Base-by-base conservation (phyloP, 2,329 filamentous ascomycete genomes). In the Fusarium cicatricum region DNA sequence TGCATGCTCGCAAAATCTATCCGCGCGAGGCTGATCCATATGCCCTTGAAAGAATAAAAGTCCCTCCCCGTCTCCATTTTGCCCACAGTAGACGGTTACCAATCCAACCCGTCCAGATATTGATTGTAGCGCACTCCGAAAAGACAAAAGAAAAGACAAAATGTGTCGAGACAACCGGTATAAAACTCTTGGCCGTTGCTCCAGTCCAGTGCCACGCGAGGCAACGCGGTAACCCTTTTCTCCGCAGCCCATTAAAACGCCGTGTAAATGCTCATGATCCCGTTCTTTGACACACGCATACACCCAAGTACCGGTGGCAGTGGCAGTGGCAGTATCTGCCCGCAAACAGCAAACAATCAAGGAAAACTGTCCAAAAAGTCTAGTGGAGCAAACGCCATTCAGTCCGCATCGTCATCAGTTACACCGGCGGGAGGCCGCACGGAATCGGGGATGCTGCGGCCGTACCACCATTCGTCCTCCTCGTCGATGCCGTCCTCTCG, bases 391-490 rank as follows among this genome's bases (percentile, higher is more conserved):
- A 34, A 40, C 45, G 39, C 52, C 36, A 23, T 55, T 67, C 59
- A 75, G 50, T 77, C 74, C 29, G 75, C 72, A 60, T 85, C 83
- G 53, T 85, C 82, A 59, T 85, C 82, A 50, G 80, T 81, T 17
- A 77, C 77, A 55, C 80, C 79, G 2, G 60, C 56, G 11, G 81
- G 78, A 32, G 83, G 82, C 32, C 80, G 78, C 40, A 85, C 77
- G n/a, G 82, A 83, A 28, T 82, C 81, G n/a, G 82, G 78, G 2
- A 79, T 78, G 29, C 73, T 75, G 45, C 78, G 78, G 39, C 84
- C 83, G 63, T 86, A 86, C 76, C 81, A 81, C 84, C 85, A 88
- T 61, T 87, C 82, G 58, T 88, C 85, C 68, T 86, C 80, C 50
- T 85, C 81, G 16, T 81, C 80, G 16, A 81, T 72, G 15, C 82